Evolutionary conservation across 306 rosid genomes (phyloP).

Genomic region (Dryas alaskensis): DNA sequence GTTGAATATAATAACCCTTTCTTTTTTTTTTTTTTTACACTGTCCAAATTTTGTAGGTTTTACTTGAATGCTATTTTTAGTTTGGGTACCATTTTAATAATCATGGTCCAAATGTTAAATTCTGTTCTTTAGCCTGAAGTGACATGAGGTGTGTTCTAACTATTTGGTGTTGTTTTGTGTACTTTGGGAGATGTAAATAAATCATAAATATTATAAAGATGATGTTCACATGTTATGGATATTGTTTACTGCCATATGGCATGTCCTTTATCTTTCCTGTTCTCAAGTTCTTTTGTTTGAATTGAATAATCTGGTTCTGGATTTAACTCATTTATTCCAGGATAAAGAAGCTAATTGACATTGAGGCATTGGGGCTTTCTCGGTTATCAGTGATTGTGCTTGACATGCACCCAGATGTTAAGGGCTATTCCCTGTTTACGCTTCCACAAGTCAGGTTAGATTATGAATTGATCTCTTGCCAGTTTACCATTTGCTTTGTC

Average conservation of each 20-base stretch:
- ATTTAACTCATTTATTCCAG: conserved; percentile 32
- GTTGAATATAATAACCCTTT: not conserved
- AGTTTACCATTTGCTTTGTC: not conserved
- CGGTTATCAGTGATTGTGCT: conserved; percentile 65
- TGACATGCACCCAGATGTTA: conserved; percentile 73
- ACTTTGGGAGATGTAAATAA: not conserved
- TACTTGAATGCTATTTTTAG: not conserved
- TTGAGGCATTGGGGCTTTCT: conserved; percentile 77
- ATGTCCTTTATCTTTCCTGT: not conserved
- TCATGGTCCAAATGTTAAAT: not conserved
- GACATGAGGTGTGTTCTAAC: not conserved
- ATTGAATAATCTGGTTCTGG: not conserved
- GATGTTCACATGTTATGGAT: not conserved
- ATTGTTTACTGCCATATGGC: not conserved
- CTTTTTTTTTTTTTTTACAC: too few species aligned
- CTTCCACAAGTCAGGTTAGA: conserved; percentile 97
- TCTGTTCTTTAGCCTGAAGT: not conserved
- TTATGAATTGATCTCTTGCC: not conserved
- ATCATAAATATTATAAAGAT: not conserved
- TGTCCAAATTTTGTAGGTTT: not conserved
- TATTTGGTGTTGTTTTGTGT: not conserved
- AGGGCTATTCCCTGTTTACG: conserved; percentile 79
- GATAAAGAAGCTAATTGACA: conserved; percentile 82
- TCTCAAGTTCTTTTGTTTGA: not conserved
- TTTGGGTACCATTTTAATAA: not conserved